Percentiles rank a stretch among this genome's conserved stretches.
phyloP scores from a whole-genome alignment of 768 basidiomycete species.

The Naganishia friedmannii region DNA sequence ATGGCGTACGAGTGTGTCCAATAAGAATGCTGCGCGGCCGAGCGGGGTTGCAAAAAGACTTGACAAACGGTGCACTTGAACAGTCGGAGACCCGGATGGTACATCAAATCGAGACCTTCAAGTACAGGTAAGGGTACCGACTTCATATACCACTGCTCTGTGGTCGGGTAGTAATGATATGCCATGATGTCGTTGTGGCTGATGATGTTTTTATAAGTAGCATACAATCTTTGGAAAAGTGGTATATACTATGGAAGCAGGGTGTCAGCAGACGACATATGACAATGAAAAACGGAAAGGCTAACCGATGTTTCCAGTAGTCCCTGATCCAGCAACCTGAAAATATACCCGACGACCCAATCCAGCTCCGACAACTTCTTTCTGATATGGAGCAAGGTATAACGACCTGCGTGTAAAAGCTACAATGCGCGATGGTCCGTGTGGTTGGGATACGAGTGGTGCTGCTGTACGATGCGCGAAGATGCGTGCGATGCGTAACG shows the following conservation, averaged over 20 bases:
- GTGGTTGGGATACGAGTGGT: too few relatives aligned
- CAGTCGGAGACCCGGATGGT: not conserved
- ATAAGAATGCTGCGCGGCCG: not conserved
- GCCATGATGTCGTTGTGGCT: not conserved
- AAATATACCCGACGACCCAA: not conserved
- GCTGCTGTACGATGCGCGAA: too few relatives aligned
- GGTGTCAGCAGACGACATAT: not conserved
- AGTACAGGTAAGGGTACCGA: conserved; percentile 1
- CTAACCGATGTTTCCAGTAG: not conserved
- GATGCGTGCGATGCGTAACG: too few relatives aligned
- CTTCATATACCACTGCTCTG: conserved; percentile 2
- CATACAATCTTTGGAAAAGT: not conserved
- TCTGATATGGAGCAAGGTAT: not conserved
- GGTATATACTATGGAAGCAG: not conserved
- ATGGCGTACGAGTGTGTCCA: not conserved
- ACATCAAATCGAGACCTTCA: conserved; percentile 5
- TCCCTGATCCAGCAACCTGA: not conserved
- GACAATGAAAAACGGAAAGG: not conserved
- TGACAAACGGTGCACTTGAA: conserved; percentile 6
- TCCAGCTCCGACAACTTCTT: not conserved
- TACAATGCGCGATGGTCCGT: too few relatives aligned
- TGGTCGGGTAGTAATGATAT: not conserved
- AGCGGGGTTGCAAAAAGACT: conserved; percentile 1
- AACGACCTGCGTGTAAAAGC: not conserved
- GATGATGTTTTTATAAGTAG: not conserved